phyloP scores from a whole-genome alignment of 2,329 filamentous ascomycete species.

The Penicillium glabrum region DNA sequence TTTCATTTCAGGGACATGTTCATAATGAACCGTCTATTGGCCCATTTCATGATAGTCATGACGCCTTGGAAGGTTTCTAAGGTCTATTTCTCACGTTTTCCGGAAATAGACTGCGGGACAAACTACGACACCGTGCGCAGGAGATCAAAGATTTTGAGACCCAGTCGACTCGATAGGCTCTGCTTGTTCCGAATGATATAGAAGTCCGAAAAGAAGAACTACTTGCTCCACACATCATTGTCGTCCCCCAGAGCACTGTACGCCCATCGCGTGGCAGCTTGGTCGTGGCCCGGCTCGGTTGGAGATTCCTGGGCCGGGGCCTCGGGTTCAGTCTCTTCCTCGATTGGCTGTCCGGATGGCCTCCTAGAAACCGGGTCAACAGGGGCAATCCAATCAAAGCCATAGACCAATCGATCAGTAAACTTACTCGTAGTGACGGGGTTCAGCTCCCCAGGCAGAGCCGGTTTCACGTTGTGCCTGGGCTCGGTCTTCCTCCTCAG shows the following conservation, averaged over 20 bases:
- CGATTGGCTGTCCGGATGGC: constrained; percentile 31
- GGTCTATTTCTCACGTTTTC: background rate
- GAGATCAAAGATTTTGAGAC: background rate
- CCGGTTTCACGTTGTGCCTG: constrained; percentile 63
- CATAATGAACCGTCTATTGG: background rate
- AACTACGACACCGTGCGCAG: background rate
- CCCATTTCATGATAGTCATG: constrained; percentile 2
- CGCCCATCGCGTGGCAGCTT: constrained; percentile 16
- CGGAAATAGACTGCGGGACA: background rate
- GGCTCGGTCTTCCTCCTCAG: constrained; percentile 63
- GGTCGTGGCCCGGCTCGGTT: constrained; percentile 13
- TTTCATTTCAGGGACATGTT: background rate
- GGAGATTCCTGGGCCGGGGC: constrained; percentile 4
- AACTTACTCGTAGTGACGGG: constrained; percentile 29
- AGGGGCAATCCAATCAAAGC: constrained; percentile 15
- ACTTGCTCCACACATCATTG: constrained; percentile 34
- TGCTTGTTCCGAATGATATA: background rate
- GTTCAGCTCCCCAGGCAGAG: constrained; percentile 53
- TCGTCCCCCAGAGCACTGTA: constrained; percentile 39
- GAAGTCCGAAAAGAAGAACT: constrained; percentile 3
- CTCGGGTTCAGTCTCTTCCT: constrained; percentile 19
- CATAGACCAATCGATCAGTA: constrained; percentile 3
- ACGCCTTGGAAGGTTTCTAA: too few relatives aligned
- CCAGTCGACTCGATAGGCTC: background rate
- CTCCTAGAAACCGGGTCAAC: constrained; percentile 29